phyloP scores from a whole-genome alignment of 208 protist genomes.

The Leishmania mexicana region DNA sequence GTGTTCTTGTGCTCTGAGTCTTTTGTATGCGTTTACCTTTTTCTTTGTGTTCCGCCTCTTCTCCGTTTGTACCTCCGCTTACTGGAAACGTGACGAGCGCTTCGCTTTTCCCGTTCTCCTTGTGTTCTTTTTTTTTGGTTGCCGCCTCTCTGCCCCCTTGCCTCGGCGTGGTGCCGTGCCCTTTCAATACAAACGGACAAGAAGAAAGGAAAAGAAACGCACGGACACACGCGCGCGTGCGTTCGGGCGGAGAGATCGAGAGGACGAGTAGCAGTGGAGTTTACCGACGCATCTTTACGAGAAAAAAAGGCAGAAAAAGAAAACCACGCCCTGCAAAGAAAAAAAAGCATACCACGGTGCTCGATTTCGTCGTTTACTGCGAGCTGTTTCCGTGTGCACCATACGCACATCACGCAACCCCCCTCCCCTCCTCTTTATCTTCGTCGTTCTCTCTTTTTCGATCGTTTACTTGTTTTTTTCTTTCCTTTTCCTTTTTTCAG shows the following conservation, averaged over 20 bases:
- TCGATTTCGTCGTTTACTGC: background rate
- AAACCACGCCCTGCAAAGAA: background rate
- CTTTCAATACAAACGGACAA: background rate
- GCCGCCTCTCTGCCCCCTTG: background rate
- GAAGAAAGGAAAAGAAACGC: background rate
- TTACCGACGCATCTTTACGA: too few relatives aligned
- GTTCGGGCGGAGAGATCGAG: background rate
- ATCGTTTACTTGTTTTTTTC: background rate
- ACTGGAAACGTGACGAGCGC: too few relatives aligned
- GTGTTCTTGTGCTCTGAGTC: background rate
- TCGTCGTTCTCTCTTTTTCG: background rate
- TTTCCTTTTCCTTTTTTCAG: background rate
- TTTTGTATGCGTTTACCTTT: slow-evolving; percentile 2
- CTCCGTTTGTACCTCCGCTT: background rate
- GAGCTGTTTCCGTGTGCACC: background rate
- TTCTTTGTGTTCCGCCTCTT: background rate
- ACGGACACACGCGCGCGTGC: background rate
- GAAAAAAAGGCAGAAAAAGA: too few relatives aligned
- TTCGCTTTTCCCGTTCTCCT: too few relatives aligned
- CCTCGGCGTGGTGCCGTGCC: background rate
- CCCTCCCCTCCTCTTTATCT: background rate
- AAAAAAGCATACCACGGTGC: background rate
- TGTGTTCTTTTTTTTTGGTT: background rate
- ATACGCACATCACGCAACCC: background rate
- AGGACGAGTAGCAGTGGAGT: too few relatives aligned